Evolutionary conservation across 257 asterid species (phyloP).

Genomic region (Leptodermis oblonga): DNA sequence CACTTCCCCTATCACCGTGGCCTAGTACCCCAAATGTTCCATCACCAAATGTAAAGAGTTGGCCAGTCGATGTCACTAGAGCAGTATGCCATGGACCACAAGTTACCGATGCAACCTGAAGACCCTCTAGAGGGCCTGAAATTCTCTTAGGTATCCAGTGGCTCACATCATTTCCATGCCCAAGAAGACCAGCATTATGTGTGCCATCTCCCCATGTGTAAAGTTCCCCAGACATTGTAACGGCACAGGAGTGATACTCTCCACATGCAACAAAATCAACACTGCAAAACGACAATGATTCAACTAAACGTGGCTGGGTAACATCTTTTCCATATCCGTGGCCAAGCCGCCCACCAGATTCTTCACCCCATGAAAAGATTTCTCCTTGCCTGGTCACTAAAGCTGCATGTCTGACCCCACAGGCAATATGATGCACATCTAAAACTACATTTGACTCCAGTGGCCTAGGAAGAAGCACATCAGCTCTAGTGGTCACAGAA

Average conservation of each 20-base stretch:
- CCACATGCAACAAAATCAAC: constrained; percentile 88
- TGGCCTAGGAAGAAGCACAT: constrained; percentile 75
- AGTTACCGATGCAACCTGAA: constrained; percentile 63
- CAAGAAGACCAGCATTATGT: constrained; percentile 84
- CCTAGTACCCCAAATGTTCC: constrained; percentile 94
- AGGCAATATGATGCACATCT: constrained; percentile 81
- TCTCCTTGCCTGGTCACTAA: constrained; percentile 89
- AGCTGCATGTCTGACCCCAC: constrained; percentile 88
- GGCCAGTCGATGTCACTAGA: constrained; percentile 66
- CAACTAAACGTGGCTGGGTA: constrained; percentile 61
- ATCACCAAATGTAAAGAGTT: constrained; percentile 83
- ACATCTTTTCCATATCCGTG: constrained; percentile 79
- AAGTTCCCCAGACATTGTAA: constrained; percentile 70
- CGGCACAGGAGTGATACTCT: constrained; percentile 88
- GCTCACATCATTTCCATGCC: constrained; percentile 71
- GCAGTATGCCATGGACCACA: constrained; percentile 99
- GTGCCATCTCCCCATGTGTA: constrained; percentile 99
- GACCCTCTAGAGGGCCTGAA: constrained; percentile 86
- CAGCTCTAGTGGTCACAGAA: constrained; percentile 60
- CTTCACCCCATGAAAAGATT: constrained; percentile 94
- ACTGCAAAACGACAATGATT: constrained; percentile 55
- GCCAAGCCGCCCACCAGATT: constrained; percentile 96
- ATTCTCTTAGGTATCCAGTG: constrained; percentile 97
- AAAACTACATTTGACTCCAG: constrained; percentile 71
- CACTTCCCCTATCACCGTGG: constrained; percentile 70